Evolutionary conservation across 257 asterid species (phyloP), one percentile per base, ranked within the genome.

Genomic region (Voacanga thouarsii): DNA sequence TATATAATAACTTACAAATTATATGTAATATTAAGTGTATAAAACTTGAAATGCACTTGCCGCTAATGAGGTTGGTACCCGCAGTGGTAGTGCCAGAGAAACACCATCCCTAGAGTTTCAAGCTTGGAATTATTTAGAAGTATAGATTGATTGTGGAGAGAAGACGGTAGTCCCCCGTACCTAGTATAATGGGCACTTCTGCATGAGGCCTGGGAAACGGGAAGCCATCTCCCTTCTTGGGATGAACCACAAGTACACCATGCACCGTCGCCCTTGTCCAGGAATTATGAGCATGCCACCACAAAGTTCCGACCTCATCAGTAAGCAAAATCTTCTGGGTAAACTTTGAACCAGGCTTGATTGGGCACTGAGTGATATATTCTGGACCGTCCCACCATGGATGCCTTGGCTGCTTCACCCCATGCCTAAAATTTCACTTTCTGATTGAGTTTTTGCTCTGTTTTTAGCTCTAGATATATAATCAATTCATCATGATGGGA

Each of bases 211-310:
- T 79, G 11, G 89, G 79, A 70, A 85, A 90, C 1, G 97, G 96
- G 63, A 83, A 89, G 1, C 33, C 12, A 30, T 79, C 47, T 18
- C 87, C 85, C 1, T n/a, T 79, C 24, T 76, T 74, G 0, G 97
- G 97, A 3, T 87, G 82, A 56, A 90, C 74, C 39, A 88, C 53
- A 16, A 92, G 84, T 66, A 86, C 82, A 7, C 97, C 97, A 75
- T 92, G 94, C 66, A 92, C 93, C 0, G 96, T 92, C 69, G 96
- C 94, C 0, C 97, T 84, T 0, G 91, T 78, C 97, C 97, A 92
- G 8, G 75, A 85, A 6, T 88, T 92, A 6, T 92, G 96, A 4
- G 92, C 91, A 51, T 92, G 97, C 97, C 97, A 92, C 96, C 96
- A 88, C 10, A 92, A 15, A 1, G 96, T 91, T 12, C 97, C 97